phyloP scores from a whole-genome alignment of 495 filamentous ascomycete genomes.

The Aspergillus nanangensis region DNA sequence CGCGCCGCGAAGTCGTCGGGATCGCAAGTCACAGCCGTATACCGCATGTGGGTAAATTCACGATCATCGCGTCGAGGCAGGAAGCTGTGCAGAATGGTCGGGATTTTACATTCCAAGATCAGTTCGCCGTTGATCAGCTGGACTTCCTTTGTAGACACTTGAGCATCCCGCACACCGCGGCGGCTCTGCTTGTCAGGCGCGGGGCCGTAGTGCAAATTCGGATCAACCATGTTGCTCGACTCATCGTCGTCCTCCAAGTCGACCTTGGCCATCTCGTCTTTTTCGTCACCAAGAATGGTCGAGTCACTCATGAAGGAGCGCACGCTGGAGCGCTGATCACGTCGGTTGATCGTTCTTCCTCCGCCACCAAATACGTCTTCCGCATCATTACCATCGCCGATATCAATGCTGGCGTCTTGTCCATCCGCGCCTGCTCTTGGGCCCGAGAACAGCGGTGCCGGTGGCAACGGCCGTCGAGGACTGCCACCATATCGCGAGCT shows the following conservation, averaged over 20 bases:
- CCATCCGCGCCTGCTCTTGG: conserved; percentile 23
- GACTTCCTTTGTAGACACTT: conserved; percentile 92
- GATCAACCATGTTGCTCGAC: conserved; percentile 30
- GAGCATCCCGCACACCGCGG: conserved; percentile 74
- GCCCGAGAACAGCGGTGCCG: conserved; percentile 76
- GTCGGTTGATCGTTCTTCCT: conserved; percentile 42
- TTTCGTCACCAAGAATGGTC: conserved; percentile 55
- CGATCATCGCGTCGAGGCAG: conserved; percentile 85
- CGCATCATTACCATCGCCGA: conserved; percentile 52
- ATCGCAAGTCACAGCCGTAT: conserved; percentile 98
- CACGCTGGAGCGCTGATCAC: conserved; percentile 41
- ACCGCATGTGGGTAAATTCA: conserved; percentile 99
- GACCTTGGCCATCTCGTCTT: conserved; percentile 37
- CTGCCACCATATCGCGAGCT: conserved; percentile 82
- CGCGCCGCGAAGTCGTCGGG: conserved; percentile 86
- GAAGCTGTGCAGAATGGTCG: conserved; percentile 94
- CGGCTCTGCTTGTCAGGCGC: conserved; percentile 83
- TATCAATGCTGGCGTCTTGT: conserved; percentile 43
- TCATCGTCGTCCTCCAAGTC: conserved; percentile 45
- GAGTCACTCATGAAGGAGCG: conserved; percentile 64
- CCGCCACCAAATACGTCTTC: conserved; percentile 77
- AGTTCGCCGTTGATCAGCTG: conserved; percentile 94
- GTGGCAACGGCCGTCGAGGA: conserved; percentile 82
- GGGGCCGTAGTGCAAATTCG: conserved; percentile 71
- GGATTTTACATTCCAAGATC: conserved; percentile 97